phyloP scores from a whole-genome alignment of 2,329 filamentous ascomycete species.

The Raffaelea albimanens region DNA sequence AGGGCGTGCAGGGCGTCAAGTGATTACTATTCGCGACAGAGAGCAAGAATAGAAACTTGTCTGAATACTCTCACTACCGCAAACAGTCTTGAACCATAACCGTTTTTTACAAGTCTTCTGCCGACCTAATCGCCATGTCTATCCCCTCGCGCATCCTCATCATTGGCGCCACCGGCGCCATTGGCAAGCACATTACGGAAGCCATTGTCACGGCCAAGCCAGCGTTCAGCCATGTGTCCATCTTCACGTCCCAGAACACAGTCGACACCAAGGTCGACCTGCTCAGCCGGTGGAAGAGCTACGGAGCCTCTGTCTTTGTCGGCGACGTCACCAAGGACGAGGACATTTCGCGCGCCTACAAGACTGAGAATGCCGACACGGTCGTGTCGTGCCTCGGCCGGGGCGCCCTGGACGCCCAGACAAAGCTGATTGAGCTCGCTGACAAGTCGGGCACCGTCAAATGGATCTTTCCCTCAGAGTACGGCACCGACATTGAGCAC shows the following conservation, averaged over 20 bases:
- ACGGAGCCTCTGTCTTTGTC: slow-evolving; percentile 41
- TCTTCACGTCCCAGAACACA: slow-evolving; percentile 36
- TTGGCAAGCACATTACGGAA: slow-evolving; percentile 25
- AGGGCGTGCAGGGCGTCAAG: too few species aligned
- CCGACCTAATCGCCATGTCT: too few species aligned
- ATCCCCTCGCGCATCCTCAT: slow-evolving; percentile 12
- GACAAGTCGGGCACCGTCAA: slow-evolving; percentile 42
- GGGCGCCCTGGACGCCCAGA: slow-evolving; percentile 50
- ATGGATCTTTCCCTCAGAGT: slow-evolving; percentile 61
- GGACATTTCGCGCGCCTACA: slow-evolving; percentile 47
- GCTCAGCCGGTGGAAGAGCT: slow-evolving; percentile 29
- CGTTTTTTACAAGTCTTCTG: too few species aligned
- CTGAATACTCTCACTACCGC: too few species aligned
- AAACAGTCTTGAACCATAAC: too few species aligned
- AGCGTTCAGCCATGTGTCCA: slow-evolving; percentile 19
- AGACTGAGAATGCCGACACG: slow-evolving; percentile 48
- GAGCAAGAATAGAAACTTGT: not conserved
- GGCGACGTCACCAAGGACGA: slow-evolving; percentile 43
- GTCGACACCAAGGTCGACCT: slow-evolving; percentile 37
- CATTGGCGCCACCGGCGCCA: slow-evolving; percentile 27
- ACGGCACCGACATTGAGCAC: slow-evolving; percentile 57
- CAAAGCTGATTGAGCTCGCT: slow-evolving; percentile 51
- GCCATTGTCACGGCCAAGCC: slow-evolving; percentile 21
- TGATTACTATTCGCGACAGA: not conserved
- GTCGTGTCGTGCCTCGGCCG: slow-evolving; percentile 57